A percentile compares a stretch with the other conserved stretches of the same genome.
These are phyloP conservation scores for Davidsoniella neocaledoniae DNA, from an alignment of 2,329 filamentous ascomycete species.

Conservation along the genomic window DNA sequence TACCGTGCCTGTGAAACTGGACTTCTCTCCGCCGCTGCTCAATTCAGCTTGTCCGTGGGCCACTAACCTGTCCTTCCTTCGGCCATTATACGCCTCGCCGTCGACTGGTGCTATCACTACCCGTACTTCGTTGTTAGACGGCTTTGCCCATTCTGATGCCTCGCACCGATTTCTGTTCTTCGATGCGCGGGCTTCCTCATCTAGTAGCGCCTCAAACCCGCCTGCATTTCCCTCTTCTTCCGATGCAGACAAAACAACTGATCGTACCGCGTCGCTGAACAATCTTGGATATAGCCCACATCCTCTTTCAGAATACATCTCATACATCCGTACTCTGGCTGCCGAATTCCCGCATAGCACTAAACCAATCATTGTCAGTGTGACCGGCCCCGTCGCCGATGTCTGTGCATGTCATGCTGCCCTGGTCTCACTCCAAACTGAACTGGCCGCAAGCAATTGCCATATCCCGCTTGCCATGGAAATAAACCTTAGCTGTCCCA, in stretches of 20 bases:
- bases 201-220: slow-evolving; percentile 2
- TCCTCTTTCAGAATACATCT: slow-evolving; percentile 40
- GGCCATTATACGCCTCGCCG: slow-evolving; percentile 39
- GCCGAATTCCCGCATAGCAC: slow-evolving; percentile 11
- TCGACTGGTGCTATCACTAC: slow-evolving; percentile 60
- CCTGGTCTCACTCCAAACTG: slow-evolving; percentile 24
- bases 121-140: slow-evolving; percentile 47
- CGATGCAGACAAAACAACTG: slow-evolving; percentile 12
- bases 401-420: slow-evolving; percentile 37
- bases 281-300: slow-evolving; percentile 59
- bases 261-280: slow-evolving; percentile 38
- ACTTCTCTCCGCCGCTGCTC: slow-evolving; percentile 47
- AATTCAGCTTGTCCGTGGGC: slow-evolving; percentile 68
- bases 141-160: slow-evolving; percentile 43
- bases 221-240: slow-evolving; percentile 16
- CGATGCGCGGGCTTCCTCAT: slow-evolving; percentile 21
- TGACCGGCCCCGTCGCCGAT: slow-evolving; percentile 46
- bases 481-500: slow-evolving; percentile 64
- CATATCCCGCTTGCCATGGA: slow-evolving; percentile 47
- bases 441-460: slow-evolving; percentile 16
- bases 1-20: slow-evolving; percentile 19
- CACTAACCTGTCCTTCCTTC: slow-evolving; percentile 44
- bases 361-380: slow-evolving; percentile 53
- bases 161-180: slow-evolving; percentile 54
- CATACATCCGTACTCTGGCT: slow-evolving; percentile 33